phyloP scores from a whole-genome alignment of 768 basidiomycete species.

The Tulasnella sp. region DNA sequence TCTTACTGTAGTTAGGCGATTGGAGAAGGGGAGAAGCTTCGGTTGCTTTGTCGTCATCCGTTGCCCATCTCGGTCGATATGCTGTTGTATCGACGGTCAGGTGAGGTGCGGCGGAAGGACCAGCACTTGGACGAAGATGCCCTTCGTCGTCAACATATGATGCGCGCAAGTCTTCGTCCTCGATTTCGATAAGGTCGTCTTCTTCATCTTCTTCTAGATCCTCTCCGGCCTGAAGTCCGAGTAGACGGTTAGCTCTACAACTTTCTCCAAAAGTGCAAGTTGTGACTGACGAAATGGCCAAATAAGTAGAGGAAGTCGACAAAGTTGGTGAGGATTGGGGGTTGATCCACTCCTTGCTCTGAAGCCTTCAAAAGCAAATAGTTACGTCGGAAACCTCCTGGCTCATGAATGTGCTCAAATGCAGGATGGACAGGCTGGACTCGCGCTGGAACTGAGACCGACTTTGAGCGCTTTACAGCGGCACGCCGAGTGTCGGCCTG shows the following conservation, averaged over 20 bases:
- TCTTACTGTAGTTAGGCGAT: constrained; percentile 21
- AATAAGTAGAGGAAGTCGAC: constrained; percentile 93
- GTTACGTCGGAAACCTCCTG: constrained; percentile 90
- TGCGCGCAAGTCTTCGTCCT: constrained; percentile 46
- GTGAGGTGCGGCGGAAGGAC: constrained; percentile 12
- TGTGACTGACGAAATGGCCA: constrained; percentile 83
- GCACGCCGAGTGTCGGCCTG: constrained; percentile 68
- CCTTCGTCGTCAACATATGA: constrained; percentile 23
- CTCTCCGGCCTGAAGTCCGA: constrained; percentile 72
- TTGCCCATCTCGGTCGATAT: constrained; percentile 23
- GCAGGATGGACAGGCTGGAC: constrained; percentile 53
- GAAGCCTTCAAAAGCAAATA: constrained; percentile 71
- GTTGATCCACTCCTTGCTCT: constrained; percentile 60
- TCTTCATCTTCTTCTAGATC: constrained; percentile 81
- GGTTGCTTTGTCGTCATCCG: constrained; percentile 14
- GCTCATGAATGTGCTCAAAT: constrained; percentile 91
- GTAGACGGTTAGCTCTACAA: not conserved
- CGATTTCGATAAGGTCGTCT: constrained; percentile 49
- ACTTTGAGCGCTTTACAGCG: constrained; percentile 53
- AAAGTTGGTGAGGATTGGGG: constrained; percentile 67
- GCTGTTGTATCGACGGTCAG: not conserved
- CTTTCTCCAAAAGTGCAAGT: not conserved
- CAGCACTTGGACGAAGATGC: constrained; percentile 9
- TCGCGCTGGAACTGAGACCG: constrained; percentile 54
- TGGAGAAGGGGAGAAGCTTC: constrained; percentile 37